Evolutionary conservation across 2,329 filamentous ascomycete genomes (phyloP), one percentile per base, ranked within the genome.

Genomic region (Tolypocladium tropicale): DNA sequence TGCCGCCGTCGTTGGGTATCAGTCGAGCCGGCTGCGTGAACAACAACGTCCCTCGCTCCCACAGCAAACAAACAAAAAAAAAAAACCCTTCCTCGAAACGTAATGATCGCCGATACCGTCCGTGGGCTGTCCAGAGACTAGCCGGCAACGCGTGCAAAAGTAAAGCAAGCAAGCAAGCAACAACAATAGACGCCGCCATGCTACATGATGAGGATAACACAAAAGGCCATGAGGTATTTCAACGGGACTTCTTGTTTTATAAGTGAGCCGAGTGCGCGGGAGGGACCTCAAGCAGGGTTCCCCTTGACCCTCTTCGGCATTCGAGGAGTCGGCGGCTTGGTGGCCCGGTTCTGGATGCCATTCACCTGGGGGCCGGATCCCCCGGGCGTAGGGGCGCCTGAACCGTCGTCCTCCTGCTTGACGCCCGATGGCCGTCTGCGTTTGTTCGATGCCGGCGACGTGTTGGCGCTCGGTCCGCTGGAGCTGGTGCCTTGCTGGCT

Each of bases 401-500:
- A 70, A 7, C 72, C 73, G 28, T 82, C 80, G 12, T 84, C 81
- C 59, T 84, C 81, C 5, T 70, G 67, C 70, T 84, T 84, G 23
- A 84, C 78, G 4, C 76, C 76, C 0, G 80, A 83, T 0, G 80
- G 78, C 33, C 81, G 74, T 62, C 81, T 71, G 55, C 81, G 74
- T 69, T 84, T 84, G 61, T 82, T 83, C 36, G 78, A 81, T 28
- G 79, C 77, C 41, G 82, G 82, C 34, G 81, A 84, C 6, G 84
- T 87, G 70, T 86, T 87, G 56, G 84, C 83, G 65, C 83, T 86
- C 7, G 83, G 82, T 2, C 82, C 84, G 66, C 81, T 83, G 11
- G 83, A 86, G 67, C 74, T 82, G 34, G 83, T 85, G 41, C 84
- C 84, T 65, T 87, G 84, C 67, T 86, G 84, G 66, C 83, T 86